These are phyloP conservation scores for Cystobasidium tubakii DNA, from an alignment of 768 basidiomycete species.

Conservation along the genomic window DNA sequence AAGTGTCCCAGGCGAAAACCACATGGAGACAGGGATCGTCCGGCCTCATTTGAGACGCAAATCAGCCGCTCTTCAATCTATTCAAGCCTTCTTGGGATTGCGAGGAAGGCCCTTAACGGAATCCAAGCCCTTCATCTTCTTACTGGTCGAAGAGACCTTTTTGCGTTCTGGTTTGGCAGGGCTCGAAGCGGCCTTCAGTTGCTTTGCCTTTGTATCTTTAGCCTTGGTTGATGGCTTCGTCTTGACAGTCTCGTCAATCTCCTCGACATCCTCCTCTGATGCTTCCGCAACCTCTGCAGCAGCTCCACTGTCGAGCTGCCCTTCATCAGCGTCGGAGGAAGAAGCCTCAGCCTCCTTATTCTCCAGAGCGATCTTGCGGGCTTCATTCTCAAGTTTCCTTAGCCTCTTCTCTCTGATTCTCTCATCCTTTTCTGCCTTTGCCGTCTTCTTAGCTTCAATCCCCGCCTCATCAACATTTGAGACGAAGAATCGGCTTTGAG, in stretches of 20 bases:
- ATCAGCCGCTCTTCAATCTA: background rate
- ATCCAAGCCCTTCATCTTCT: constrained; percentile 34
- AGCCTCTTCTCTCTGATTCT: constrained; percentile 20
- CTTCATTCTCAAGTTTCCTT: background rate
- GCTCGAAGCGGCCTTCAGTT: background rate
- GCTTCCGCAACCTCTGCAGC: background rate
- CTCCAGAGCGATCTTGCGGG: constrained; percentile 6
- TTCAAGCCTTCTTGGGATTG: constrained; percentile 17
- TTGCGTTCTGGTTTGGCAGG: constrained; percentile 4
- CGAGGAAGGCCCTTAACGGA: constrained; percentile 23
- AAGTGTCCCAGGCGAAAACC: too few relatives aligned
- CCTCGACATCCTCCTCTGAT: constrained; percentile 31
- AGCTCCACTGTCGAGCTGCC: background rate
- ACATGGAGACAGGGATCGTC: too few relatives aligned
- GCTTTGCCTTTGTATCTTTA: constrained; percentile 11
- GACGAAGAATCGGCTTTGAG: constrained; percentile 21
- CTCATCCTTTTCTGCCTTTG: constrained; percentile 19
- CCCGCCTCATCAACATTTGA: constrained; percentile 7
- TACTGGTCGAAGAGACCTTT: constrained; percentile 32
- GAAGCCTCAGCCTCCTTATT: constrained; percentile 11
- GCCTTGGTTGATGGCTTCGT: background rate
- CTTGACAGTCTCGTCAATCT: constrained; percentile 27
- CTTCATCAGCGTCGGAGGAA: background rate
- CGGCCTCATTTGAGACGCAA: too few relatives aligned
- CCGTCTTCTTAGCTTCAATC: constrained; percentile 18